phyloP scores from a whole-genome alignment of 371 early-diverging fungal genomes.

The Syncephalastrum racemosum region DNA sequence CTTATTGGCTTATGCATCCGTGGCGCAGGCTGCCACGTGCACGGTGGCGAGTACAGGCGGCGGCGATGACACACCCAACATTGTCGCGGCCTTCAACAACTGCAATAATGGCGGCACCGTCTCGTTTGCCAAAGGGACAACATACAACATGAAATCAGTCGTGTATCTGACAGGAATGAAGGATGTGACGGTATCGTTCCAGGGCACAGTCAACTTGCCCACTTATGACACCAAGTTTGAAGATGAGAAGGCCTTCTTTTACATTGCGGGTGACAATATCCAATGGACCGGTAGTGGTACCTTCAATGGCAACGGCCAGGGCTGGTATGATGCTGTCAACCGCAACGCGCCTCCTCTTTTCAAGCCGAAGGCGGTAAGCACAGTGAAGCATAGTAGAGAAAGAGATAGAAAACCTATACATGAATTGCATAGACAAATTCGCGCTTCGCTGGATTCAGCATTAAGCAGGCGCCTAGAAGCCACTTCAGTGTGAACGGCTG shows the following conservation, averaged over 20 bases:
- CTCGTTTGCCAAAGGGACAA: constrained; percentile 23
- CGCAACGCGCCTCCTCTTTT: constrained; percentile 34
- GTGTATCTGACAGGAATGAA: constrained; percentile 20
- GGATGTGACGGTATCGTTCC: constrained; percentile 27
- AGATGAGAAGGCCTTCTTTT: constrained; percentile 26
- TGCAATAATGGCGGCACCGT: constrained; percentile 40
- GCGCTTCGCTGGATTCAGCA: constrained; percentile 29
- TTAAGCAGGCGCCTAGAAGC: constrained; percentile 30
- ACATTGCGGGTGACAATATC: constrained; percentile 28
- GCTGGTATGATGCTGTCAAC: constrained; percentile 21
- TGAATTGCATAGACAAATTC: constrained; percentile 13
- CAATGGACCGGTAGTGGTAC: constrained; percentile 22
- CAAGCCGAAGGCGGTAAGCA: constrained; percentile 19
- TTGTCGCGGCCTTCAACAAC: constrained; percentile 25
- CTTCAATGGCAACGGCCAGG: constrained; percentile 33
- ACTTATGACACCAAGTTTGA: constrained; percentile 23
- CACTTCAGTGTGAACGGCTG: constrained; percentile 30
- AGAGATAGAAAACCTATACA: no score
- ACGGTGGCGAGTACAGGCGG: constrained; percentile 23
- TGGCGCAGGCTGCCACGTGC: constrained; percentile 18
- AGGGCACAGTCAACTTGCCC: constrained; percentile 29
- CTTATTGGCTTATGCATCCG: no score
- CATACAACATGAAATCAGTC: constrained; percentile 27
- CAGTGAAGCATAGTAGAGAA: no score
- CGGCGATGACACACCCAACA: constrained; percentile 26